Conservation (phyloP, 306 rosid genomes). For the Urtica urens region DNA sequence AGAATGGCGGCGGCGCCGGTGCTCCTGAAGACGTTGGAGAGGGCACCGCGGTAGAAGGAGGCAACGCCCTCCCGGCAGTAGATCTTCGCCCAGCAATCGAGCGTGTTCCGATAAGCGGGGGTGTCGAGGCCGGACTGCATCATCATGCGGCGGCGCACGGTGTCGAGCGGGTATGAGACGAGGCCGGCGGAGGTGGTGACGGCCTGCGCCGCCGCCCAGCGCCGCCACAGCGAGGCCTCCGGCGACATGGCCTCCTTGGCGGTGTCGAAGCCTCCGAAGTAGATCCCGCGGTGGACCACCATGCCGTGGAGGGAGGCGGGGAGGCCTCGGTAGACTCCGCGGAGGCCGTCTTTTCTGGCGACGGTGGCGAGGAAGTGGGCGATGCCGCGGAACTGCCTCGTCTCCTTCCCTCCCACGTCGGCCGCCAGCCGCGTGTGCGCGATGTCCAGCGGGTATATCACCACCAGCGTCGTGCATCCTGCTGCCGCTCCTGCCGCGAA, state of each 20-base stretch:
- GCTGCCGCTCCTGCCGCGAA: conserved; percentile 85
- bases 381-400: conserved; percentile 79
- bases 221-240: conserved; percentile 62
- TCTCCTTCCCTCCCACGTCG: conserved; percentile 60
- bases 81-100: conserved; percentile 84
- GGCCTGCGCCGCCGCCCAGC: conserved; percentile 86
- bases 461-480: conserved; percentile 69
- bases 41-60: conserved; percentile 85
- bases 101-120: conserved; percentile 47
- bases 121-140: conserved; percentile 91
- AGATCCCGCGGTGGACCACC: conserved; percentile 79
- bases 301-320: conserved; percentile 95
- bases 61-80: conserved; percentile 55
- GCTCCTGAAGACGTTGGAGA: conserved; percentile 77
- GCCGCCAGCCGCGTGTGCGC: conserved; percentile 98
- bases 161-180: conserved; percentile 81
- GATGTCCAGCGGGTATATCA: conserved; percentile 86
- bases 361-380: conserved; percentile 70
- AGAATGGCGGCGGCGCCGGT: conserved; percentile 87
- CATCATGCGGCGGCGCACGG: conserved; percentile 96
- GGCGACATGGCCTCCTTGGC: conserved; percentile 54
- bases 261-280: conserved; percentile 92
- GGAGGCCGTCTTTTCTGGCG: conserved; percentile 45
- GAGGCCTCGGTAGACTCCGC: conserved; percentile 79
- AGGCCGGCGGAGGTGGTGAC: conserved; percentile 87